Evolutionary conservation across 176 grass and related monocot species (phyloP).

Genomic region (Zea mays): Zm-B73-REFERENCE-NAM-5.0 NC_050096.1:197382501-197383000

Average conservation of each 20-base stretch:
- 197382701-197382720: neutral
- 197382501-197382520: neutral
- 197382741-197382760: neutral
- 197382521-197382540: constrained; percentile 8
- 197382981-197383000: neutral
- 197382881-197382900: too few species aligned
- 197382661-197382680: neutral
- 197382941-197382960: constrained; percentile 25
- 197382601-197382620: constrained; percentile 80
- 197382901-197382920: too few species aligned
- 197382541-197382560: constrained; percentile 20
- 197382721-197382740: neutral
- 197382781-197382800: constrained; percentile 25
- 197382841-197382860: too few species aligned
- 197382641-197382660: constrained; percentile 62
- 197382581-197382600: constrained; percentile 69
- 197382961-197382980: constrained; percentile 16
- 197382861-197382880: too few species aligned
- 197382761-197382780: neutral
- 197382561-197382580: constrained; percentile 62
- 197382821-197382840: too few species aligned
- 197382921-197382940: too few species aligned
- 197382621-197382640: constrained; percentile 63
- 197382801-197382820: neutral
- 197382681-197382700: neutral